phyloP scores from a whole-genome alignment of 768 basidiomycete genomes.

The Suillus luteus region DNA sequence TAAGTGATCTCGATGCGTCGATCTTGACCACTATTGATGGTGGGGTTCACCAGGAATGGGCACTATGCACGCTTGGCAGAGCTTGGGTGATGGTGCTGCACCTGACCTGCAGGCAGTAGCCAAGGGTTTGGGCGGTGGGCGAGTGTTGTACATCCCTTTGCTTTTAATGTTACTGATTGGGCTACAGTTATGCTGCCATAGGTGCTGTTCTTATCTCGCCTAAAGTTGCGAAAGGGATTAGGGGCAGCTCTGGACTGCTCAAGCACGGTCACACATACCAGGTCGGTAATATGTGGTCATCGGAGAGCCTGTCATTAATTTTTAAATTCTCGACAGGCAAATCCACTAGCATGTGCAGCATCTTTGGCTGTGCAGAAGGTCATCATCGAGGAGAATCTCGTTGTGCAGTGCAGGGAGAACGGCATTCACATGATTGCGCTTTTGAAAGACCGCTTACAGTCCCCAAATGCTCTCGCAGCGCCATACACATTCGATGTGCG shows the following conservation, averaged over 20 bases:
- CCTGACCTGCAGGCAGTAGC: conserved; percentile 90
- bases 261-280: conserved; percentile 90
- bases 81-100: conserved; percentile 70
- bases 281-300: conserved; percentile 34
- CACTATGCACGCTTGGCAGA: conserved; percentile 84
- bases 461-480: conserved; percentile 56
- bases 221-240: conserved; percentile 69
- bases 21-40: background rate
- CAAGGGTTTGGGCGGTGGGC: conserved; percentile 91
- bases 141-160: conserved; percentile 24
- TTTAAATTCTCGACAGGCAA: conserved; percentile 44
- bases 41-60: conserved; percentile 65
- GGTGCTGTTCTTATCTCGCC: conserved; percentile 80
- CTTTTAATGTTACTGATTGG: conserved; percentile 7
- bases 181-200: conserved; percentile 70
- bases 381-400: conserved; percentile 68
- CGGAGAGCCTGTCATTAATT: conserved; percentile 8
- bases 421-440: conserved; percentile 62
- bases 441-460: conserved; percentile 54
- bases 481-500: conserved; percentile 80
- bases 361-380: conserved; percentile 80
- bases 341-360: conserved; percentile 78
- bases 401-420: conserved; percentile 59
- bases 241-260: conserved; percentile 67
- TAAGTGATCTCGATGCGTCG: conserved; percentile 39